A percentile compares a stretch with the other conserved stretches of the same genome.
Evolutionary conservation across 345 rosid species (phyloP).

Genomic region (Lepidium aucheri): DNA sequence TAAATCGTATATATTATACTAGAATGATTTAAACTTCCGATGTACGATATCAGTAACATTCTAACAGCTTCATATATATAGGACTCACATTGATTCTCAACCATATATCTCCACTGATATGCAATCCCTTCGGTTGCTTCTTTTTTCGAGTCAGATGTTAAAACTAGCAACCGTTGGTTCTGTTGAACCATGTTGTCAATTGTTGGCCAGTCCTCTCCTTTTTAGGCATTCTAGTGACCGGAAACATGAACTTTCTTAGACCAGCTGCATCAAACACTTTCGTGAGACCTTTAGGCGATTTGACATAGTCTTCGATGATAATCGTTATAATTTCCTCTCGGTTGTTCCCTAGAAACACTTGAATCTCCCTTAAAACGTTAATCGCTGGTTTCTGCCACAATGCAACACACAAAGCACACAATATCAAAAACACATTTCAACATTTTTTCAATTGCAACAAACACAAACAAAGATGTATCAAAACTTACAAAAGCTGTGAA

Average conservation of each 20-base stretch:
- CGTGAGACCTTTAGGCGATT: constrained; percentile 58
- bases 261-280: constrained; percentile 72
- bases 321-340: constrained; percentile 68
- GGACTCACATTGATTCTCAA: constrained; percentile 87
- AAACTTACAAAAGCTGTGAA: constrained; percentile 80
- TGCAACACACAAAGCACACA: not conserved
- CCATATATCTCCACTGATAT: constrained; percentile 73
- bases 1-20: too few relatives aligned
- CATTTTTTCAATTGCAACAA: not conserved
- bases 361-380: constrained; percentile 57
- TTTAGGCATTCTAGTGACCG: constrained; percentile 72
- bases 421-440: not conserved
- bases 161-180: constrained; percentile 78
- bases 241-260: constrained; percentile 67
- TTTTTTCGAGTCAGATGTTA: constrained; percentile 65
- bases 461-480: not conserved
- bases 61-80: not conserved
- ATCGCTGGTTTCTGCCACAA: constrained; percentile 56
- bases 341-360: constrained; percentile 49
- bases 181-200: constrained; percentile 60
- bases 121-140: constrained; percentile 90
- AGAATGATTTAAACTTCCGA: too few relatives aligned
- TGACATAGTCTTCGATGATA: constrained; percentile 85
- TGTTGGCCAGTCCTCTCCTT: constrained; percentile 80
- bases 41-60: too few relatives aligned